These are phyloP conservation scores for Fraxinus nigra DNA, from an alignment of 305 asterid species.

Conservation along the genomic window DNA sequence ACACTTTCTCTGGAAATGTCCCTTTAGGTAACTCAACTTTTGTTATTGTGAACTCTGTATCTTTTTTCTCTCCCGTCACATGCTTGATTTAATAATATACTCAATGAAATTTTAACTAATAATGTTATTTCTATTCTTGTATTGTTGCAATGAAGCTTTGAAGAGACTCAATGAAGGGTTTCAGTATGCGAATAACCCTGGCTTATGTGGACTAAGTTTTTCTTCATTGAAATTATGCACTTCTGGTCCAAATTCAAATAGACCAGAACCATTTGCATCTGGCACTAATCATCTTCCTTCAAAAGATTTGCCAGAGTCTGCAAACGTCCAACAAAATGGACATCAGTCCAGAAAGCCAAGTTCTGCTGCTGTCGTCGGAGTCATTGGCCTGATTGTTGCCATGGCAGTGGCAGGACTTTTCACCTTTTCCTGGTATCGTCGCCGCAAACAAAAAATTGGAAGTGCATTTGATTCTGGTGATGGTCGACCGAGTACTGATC, in stretches of 20 bases:
- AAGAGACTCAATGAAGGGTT: conserved; percentile 81
- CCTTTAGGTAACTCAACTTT: conserved; percentile 60
- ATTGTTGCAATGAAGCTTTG: conserved; percentile 46
- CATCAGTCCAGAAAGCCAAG: conserved; percentile 40
- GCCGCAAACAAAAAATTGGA: conserved; percentile 71
- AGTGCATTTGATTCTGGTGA: conserved; percentile 58
- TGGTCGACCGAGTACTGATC: conserved; percentile 60
- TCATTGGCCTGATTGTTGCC: conserved; percentile 41
- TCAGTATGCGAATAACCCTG: conserved; percentile 66
- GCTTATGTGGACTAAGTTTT: conserved; percentile 63
- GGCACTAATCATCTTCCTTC: conserved; percentile 52
- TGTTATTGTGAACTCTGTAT: not conserved
- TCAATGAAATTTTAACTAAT: not conserved
- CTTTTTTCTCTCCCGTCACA: not conserved
- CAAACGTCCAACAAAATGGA: conserved; percentile 45
- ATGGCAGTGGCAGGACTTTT: conserved; percentile 45
- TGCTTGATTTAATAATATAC: not conserved
- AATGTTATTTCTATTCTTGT: conserved; percentile 3
- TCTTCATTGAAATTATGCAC: conserved; percentile 52
- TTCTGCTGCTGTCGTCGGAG: conserved; percentile 42
- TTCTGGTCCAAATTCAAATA: conserved; percentile 42
- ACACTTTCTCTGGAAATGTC: conserved; percentile 83
- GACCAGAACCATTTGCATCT: conserved; percentile 67
- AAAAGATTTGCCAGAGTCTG: conserved; percentile 79
- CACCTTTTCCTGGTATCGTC: conserved; percentile 66